These are phyloP conservation scores for Lunasporangiospora selenospora DNA, from an alignment of 192 early-diverging fungal genomes.

Conservation along the genomic window DNA sequence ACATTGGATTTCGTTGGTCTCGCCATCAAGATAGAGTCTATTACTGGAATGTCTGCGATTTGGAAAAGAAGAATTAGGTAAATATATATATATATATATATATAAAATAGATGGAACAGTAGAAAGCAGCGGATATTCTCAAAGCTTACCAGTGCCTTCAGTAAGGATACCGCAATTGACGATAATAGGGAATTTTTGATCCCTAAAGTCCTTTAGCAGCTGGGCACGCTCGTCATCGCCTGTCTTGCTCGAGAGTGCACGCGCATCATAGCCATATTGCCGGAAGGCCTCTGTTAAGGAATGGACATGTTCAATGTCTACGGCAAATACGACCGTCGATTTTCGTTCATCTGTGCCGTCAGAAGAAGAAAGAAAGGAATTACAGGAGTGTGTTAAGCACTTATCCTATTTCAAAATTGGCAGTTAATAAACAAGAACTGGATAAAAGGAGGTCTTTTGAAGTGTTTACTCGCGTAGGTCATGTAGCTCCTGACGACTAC, in stretches of 20 bases:
- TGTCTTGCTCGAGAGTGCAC: slow-evolving; percentile 65
- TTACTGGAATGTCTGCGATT: slow-evolving; percentile 85
- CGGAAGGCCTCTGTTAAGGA: slow-evolving; percentile 64
- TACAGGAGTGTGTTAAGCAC: neutral
- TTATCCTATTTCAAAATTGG: neutral
- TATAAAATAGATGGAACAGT: too few species aligned
- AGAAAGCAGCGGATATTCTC: too few species aligned
- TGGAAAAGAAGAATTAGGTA: slow-evolving; percentile 63
- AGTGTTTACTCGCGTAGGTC: slow-evolving; percentile 51
- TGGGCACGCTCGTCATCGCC: slow-evolving; percentile 55
- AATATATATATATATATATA: too few species aligned
- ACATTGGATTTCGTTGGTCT: slow-evolving; percentile 84
- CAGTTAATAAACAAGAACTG: neutral
- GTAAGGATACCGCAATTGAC: slow-evolving; percentile 91
- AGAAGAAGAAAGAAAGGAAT: neutral
- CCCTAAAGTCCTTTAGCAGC: slow-evolving; percentile 67
- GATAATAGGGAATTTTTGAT: slow-evolving; percentile 71
- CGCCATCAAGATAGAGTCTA: slow-evolving; percentile 90
- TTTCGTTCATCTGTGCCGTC: slow-evolving; percentile 45
- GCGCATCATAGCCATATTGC: slow-evolving; percentile 54
- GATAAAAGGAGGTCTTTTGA: neutral
- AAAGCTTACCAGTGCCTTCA: slow-evolving; percentile 52
- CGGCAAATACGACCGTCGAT: slow-evolving; percentile 88
- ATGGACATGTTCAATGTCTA: slow-evolving; percentile 79
- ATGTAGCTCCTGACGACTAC: slow-evolving; percentile 71